phyloP scores from a whole-genome alignment of 179 eudicot species.

The Camellia oleifera region DNA sequence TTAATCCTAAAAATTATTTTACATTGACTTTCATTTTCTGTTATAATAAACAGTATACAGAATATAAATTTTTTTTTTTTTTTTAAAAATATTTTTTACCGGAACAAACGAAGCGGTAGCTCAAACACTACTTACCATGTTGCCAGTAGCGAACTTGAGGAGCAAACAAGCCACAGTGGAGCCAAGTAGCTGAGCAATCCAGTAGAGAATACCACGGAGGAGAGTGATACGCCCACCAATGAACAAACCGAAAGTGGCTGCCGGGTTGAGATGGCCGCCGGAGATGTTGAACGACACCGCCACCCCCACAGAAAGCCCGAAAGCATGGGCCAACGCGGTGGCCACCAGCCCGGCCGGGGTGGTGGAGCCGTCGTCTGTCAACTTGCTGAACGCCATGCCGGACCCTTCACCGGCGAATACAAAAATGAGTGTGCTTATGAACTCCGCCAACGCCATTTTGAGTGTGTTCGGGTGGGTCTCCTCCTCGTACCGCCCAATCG shows the following conservation, averaged over 20 bases:
- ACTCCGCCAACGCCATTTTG: constrained; percentile 48
- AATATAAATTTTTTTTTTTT: too few relatives aligned
- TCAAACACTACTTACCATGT: constrained; percentile 23
- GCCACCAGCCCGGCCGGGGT: constrained; percentile 34
- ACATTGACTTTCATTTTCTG: too few relatives aligned
- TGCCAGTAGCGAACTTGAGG: constrained; percentile 33
- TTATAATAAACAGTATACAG: too few relatives aligned
- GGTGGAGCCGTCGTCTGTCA: constrained; percentile 26
- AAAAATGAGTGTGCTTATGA: constrained; percentile 38
- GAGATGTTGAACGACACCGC: constrained; percentile 39
- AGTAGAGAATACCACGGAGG: constrained; percentile 36
- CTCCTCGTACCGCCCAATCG: constrained; percentile 32
- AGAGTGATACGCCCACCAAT: constrained; percentile 39
- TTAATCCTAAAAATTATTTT: too few relatives aligned
- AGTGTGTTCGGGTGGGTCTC: constrained; percentile 34
- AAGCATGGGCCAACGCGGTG: constrained; percentile 37
- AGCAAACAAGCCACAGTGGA: constrained; percentile 46
- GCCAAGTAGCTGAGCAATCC: constrained; percentile 44
- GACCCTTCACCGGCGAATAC: constrained; percentile 53
- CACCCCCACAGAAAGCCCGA: constrained; percentile 41
- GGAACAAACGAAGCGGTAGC: neutral
- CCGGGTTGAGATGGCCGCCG: constrained; percentile 53
- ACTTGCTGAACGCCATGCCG: constrained; percentile 38
- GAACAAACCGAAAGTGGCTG: constrained; percentile 42
- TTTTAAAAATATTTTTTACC: too few relatives aligned